Conservation (phyloP, 1,284 basidiomycete species). For the Microbotryum silenes-acaulis region DNA sequence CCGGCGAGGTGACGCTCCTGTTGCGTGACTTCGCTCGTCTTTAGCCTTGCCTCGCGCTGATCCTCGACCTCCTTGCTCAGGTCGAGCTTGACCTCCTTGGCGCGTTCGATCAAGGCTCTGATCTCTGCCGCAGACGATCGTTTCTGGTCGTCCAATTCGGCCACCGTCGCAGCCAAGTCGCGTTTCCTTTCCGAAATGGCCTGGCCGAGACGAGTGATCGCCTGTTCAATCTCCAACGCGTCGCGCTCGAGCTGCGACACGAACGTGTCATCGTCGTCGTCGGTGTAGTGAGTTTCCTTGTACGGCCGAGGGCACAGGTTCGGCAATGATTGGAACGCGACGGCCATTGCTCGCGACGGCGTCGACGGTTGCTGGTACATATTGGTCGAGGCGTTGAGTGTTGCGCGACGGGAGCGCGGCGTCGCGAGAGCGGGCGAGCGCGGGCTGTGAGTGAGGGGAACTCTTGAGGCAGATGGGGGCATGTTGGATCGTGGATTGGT, state of each 20-base stretch:
- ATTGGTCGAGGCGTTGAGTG: no score
- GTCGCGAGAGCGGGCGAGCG: no score
- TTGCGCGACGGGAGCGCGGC: no score
- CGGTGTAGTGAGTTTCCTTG: slow-evolving; percentile 58
- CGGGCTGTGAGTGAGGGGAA: no score
- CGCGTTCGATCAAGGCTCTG: slow-evolving; percentile 22
- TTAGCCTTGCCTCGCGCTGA: slow-evolving; percentile 5
- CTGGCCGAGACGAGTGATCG: slow-evolving; percentile 9
- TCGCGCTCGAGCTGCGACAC: slow-evolving; percentile 53
- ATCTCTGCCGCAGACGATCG: neutral
- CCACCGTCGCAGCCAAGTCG: slow-evolving; percentile 18
- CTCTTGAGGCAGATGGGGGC: no score
- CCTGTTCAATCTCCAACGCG: slow-evolving; percentile 53
- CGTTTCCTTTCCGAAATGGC: slow-evolving; percentile 31
- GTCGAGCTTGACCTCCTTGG: slow-evolving; percentile 26
- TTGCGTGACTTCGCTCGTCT: no score
- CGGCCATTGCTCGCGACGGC: no score
- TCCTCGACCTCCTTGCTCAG: slow-evolving; percentile 12
- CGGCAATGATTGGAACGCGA: no score
- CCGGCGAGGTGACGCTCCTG: slow-evolving; percentile 30
- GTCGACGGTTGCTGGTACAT: no score
- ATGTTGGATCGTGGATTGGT: no score
- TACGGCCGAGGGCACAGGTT: slow-evolving; percentile 33
- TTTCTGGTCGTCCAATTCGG: slow-evolving; percentile 31
- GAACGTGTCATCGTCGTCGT: slow-evolving; percentile 45